Percentiles rank a stretch among this genome's conserved stretches.
Conservation (phyloP, 495 filamentous ascomycete species). For the Neurospora sp. region DNA sequence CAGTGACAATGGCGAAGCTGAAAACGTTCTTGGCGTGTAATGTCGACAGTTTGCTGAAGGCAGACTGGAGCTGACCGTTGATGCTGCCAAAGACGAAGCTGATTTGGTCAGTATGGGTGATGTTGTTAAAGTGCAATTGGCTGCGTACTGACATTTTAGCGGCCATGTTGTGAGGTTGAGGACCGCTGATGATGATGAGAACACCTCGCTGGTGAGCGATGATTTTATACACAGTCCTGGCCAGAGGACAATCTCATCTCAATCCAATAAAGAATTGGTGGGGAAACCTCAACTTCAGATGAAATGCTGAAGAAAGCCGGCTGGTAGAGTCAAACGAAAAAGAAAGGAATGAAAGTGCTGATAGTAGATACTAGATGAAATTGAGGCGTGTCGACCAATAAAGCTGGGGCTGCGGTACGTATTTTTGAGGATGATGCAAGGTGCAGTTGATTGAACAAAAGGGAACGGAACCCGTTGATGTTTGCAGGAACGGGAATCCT, state of each 20-base stretch:
- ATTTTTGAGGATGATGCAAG: background rate
- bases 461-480: background rate
- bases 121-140: conserved; percentile 2
- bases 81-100: conserved; percentile 76
- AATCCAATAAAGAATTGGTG: background rate
- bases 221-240: background rate
- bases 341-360: background rate
- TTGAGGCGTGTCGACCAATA: background rate
- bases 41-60: conserved; percentile 67
- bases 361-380: background rate
- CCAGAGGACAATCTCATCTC: background rate
- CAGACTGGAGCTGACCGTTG: conserved; percentile 59
- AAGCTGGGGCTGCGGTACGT: background rate
- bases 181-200: background rate
- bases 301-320: background rate
- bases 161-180: conserved; percentile 11
- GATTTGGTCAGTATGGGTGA: conserved; percentile 24
- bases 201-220: background rate
- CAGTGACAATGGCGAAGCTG: conserved; percentile 69
- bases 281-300: background rate
- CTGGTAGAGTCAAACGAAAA: background rate
- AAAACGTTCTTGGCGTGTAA: conserved; percentile 81
- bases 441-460: background rate
- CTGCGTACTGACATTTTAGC: conserved; percentile 22
- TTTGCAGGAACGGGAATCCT: background rate